Conservation (phyloP, 768 basidiomycete species). For the Amanita muscaria region DNA sequence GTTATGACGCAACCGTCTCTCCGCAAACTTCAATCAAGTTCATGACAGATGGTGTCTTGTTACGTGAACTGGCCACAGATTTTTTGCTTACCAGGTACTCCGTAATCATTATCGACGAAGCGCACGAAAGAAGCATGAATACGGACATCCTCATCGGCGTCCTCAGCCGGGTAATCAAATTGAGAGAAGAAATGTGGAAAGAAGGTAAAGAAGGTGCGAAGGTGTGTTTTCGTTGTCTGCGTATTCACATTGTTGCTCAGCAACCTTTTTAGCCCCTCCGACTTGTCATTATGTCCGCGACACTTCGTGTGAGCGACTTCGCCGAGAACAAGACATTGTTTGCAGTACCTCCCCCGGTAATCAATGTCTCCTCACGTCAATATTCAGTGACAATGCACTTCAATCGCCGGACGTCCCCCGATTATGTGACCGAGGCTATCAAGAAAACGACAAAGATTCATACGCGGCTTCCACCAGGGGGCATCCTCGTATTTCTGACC, state of each 20-base stretch:
- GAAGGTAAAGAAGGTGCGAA: slow-evolving; percentile 64
- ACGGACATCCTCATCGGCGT: slow-evolving; percentile 97
- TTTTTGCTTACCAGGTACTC: slow-evolving; percentile 93
- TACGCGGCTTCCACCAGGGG: slow-evolving; percentile 83
- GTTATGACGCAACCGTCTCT: slow-evolving; percentile 92
- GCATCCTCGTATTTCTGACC: slow-evolving; percentile 88
- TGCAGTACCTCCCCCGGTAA: slow-evolving; percentile 76
- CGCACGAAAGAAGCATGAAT: slow-evolving; percentile 96
- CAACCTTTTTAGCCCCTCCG: slow-evolving; percentile 58
- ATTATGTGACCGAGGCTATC: slow-evolving; percentile 87
- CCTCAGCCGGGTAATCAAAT: slow-evolving; percentile 83
- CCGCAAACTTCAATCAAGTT: slow-evolving; percentile 92
- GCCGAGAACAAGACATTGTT: slow-evolving; percentile 80
- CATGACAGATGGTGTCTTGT: slow-evolving; percentile 97
- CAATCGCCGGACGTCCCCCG: slow-evolving; percentile 72
- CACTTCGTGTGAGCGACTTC: slow-evolving; percentile 89
- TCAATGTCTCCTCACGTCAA: slow-evolving; percentile 84
- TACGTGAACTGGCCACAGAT: slow-evolving; percentile 87
- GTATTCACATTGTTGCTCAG: slow-evolving; percentile 5
- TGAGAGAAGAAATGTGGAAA: slow-evolving; percentile 87
- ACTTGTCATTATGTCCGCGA: slow-evolving; percentile 97
- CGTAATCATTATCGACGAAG: slow-evolving; percentile 94
- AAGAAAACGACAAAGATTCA: slow-evolving; percentile 91
- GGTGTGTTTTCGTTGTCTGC: slow-evolving; percentile 28
- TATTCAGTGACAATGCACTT: slow-evolving; percentile 96